Percentiles rank a stretch among this genome's conserved stretches.
phyloP scores from a whole-genome alignment of 1,284 basidiomycete genomes.

The Prillingera fragicola region DNA sequence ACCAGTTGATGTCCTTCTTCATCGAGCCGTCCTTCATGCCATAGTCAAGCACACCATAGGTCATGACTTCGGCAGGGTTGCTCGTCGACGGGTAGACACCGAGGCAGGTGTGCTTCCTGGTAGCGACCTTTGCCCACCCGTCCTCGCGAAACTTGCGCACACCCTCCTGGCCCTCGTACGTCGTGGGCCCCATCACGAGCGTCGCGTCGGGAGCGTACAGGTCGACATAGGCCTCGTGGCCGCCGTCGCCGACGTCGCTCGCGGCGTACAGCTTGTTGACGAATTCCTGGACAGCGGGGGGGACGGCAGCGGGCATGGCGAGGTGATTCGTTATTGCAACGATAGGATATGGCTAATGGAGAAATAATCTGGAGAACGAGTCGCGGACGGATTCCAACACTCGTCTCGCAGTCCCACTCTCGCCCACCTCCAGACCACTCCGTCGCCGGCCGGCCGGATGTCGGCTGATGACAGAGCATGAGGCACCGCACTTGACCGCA shows the following conservation, averaged over 20 bases:
- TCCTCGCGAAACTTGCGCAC: slow-evolving; percentile 19
- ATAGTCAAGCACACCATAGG: slow-evolving; percentile 26
- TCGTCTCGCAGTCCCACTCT: too few relatives aligned
- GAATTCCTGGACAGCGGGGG: slow-evolving; percentile 19
- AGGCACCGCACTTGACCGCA: too few relatives aligned
- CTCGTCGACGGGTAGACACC: slow-evolving; percentile 16
- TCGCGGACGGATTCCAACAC: too few relatives aligned
- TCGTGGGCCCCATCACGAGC: slow-evolving; percentile 27
- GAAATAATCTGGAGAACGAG: too few relatives aligned
- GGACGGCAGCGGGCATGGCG: slow-evolving; percentile 14
- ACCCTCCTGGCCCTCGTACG: slow-evolving; percentile 19
- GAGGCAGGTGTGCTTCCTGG: slow-evolving; percentile 21
- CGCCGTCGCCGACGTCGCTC: slow-evolving; percentile 20
- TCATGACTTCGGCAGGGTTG: slow-evolving; percentile 19
- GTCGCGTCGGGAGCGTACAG: slow-evolving; percentile 19
- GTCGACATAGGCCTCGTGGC: slow-evolving; percentile 25
- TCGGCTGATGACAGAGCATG: too few relatives aligned
- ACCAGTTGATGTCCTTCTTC: slow-evolving; percentile 22
- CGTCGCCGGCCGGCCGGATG: too few relatives aligned
- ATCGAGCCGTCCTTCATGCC: slow-evolving; percentile 25
- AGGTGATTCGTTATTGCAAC: too few relatives aligned
- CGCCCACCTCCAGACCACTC: too few relatives aligned
- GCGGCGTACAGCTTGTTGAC: slow-evolving; percentile 23
- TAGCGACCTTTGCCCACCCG: slow-evolving; percentile 28
- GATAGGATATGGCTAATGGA: too few relatives aligned